Evolutionary conservation across 495 filamentous ascomycete genomes (phyloP).

Genomic region (Chaetomium tenue): DNA sequence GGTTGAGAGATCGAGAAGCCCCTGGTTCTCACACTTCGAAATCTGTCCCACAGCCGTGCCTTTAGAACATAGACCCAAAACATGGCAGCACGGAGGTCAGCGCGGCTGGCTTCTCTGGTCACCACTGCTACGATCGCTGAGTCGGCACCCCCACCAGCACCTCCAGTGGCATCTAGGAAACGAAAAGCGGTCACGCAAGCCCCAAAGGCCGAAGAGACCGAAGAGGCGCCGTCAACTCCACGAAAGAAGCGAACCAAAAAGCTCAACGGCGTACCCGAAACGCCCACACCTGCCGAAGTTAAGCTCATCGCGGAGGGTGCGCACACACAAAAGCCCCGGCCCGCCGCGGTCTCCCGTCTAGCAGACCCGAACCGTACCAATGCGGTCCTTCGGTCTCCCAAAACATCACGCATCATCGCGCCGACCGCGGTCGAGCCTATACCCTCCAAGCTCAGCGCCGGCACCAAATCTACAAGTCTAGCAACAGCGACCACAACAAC

Average conservation of each 20-base stretch:
- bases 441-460: slow-evolving; percentile 52
- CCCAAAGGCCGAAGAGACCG: slow-evolving; percentile 10
- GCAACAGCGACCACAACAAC: slow-evolving; percentile 58
- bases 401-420: slow-evolving; percentile 66
- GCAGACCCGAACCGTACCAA: slow-evolving; percentile 58
- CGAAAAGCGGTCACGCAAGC: slow-evolving; percentile 36
- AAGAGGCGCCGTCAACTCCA: slow-evolving; percentile 38
- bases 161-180: slow-evolving; percentile 31
- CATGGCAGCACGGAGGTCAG: slow-evolving; percentile 60
- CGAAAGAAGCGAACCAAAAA: slow-evolving; percentile 34
- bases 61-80: slow-evolving; percentile 3
- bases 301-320: slow-evolving; percentile 35
- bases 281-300: slow-evolving; percentile 42
- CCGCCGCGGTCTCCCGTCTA: slow-evolving; percentile 45
- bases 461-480: slow-evolving; percentile 1
- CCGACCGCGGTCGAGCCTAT: slow-evolving; percentile 51
- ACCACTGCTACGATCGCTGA: slow-evolving; percentile 23
- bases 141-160: slow-evolving; percentile 24
- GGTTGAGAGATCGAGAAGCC: too few relatives aligned
- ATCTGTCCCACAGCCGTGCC: neutral
- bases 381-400: slow-evolving; percentile 74
- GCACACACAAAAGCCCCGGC: slow-evolving; percentile 34
- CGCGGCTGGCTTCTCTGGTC: slow-evolving; percentile 52
- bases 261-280: slow-evolving; percentile 31
- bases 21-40: neutral